Percentiles rank a stretch among this genome's conserved stretches.
phyloP scores from a whole-genome alignment of 495 filamentous ascomycete species.

The Pseudomonodictys pantanalensis region DNA sequence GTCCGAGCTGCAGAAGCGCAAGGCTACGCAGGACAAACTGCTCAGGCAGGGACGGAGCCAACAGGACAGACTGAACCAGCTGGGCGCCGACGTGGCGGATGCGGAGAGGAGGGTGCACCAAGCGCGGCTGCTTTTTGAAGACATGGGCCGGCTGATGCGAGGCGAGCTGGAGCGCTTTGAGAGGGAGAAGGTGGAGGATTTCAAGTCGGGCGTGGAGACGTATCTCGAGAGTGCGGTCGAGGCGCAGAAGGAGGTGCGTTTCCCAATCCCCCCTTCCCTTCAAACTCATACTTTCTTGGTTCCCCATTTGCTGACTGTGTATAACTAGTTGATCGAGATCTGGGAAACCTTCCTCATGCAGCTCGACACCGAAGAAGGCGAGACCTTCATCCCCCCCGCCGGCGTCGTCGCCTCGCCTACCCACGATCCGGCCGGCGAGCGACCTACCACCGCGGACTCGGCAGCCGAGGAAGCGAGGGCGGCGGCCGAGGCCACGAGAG shows the following conservation, averaged over 20 bases:
- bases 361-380: conserved; percentile 85
- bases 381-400: conserved; percentile 29
- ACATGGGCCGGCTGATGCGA: conserved; percentile 94
- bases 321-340: conserved; percentile 97
- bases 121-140: conserved; percentile 84
- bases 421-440: background rate
- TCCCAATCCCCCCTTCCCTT: background rate
- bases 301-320: no score
- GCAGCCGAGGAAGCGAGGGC: conserved; percentile 6
- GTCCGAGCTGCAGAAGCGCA: conserved; percentile 81
- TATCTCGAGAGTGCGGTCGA: conserved; percentile 95
- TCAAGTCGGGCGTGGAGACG: conserved; percentile 96
- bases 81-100: conserved; percentile 86
- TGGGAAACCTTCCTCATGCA: conserved; percentile 98
- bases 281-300: conserved; percentile 25
- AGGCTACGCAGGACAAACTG: conserved; percentile 82
- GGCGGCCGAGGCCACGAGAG: conserved; percentile 3
- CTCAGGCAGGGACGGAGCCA: conserved; percentile 89
- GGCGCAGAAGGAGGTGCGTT: conserved; percentile 91
- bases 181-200: conserved; percentile 97
- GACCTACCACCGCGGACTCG: conserved; percentile 9
- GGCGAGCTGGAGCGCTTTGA: conserved; percentile 90
- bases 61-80: conserved; percentile 89
- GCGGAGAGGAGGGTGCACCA: conserved; percentile 93
- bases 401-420: conserved; percentile 31